These are phyloP conservation scores for Neonectria sp. DNA, from an alignment of 2,329 filamentous ascomycete species.

Conservation along the genomic window DNA sequence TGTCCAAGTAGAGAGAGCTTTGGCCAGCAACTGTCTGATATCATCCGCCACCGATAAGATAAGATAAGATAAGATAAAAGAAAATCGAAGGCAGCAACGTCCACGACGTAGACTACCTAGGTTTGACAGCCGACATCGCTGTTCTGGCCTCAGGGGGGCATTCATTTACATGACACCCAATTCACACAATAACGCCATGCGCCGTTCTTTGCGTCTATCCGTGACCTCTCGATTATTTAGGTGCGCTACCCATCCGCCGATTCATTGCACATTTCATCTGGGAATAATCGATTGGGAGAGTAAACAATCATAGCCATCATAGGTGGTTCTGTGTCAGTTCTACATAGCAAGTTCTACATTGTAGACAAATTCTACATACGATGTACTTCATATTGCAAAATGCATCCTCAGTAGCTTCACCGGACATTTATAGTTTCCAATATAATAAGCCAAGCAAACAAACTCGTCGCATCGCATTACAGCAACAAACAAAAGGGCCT, in stretches of 20 bases:
- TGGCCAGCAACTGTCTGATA: slow-evolving; percentile 42
- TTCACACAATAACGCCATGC: neutral
- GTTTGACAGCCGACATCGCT: neutral
- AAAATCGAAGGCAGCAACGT: slow-evolving; percentile 39
- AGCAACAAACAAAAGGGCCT: slow-evolving; percentile 39
- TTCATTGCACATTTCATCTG: no score
- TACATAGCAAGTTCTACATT: no score
- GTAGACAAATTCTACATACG: neutral
- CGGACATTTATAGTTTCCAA: neutral
- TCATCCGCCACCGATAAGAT: slow-evolving; percentile 48
- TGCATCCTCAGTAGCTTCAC: neutral
- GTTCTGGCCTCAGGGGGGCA: neutral
- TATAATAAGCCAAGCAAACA: slow-evolving; percentile 22
- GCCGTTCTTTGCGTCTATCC: no score
- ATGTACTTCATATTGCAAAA: neutral
- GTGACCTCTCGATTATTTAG: neutral
- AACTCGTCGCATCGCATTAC: slow-evolving; percentile 26
- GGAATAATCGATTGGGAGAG: no score
- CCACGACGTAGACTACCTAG: neutral
- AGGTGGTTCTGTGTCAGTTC: no score
- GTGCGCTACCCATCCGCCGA: neutral
- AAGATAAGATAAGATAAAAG: slow-evolving; percentile 45
- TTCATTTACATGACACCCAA: neutral
- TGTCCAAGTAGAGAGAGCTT: slow-evolving; percentile 17
- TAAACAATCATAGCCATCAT: no score